These are phyloP conservation scores for Fraxinus baroniana DNA, from an alignment of 305 asterid genomes.

Conservation along the genomic window DNA sequence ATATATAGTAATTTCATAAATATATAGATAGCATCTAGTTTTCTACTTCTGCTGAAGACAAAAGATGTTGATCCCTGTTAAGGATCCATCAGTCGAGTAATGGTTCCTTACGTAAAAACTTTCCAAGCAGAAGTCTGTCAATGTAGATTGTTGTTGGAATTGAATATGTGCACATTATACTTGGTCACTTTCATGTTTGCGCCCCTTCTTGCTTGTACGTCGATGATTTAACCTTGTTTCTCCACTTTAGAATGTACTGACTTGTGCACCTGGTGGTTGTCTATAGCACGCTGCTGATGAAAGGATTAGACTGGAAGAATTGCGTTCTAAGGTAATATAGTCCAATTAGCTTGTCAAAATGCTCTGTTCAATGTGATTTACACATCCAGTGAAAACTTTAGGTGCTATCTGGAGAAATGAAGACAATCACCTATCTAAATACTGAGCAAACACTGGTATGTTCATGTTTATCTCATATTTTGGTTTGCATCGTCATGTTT, in stretches of 20 bases:
- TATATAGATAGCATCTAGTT: constrained; percentile 15
- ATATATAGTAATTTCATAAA: constrained; percentile 3
- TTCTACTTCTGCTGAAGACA: constrained; percentile 11
- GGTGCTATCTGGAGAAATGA: constrained; percentile 87
- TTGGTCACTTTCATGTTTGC: neutral
- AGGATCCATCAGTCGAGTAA: constrained; percentile 3
- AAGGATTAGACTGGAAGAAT: constrained; percentile 87
- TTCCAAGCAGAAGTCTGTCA: neutral
- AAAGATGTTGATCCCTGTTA: neutral
- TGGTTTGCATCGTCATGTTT: constrained; percentile 12
- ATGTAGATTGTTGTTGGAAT: neutral
- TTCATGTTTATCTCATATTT: constrained; percentile 19
- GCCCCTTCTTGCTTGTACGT: constrained; percentile 6
- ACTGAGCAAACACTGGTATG: constrained; percentile 77
- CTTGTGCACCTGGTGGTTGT: constrained; percentile 27
- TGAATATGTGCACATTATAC: constrained; percentile 8
- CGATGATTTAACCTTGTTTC: constrained; percentile 19
- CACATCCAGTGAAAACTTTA: constrained; percentile 29
- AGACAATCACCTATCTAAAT: constrained; percentile 64
- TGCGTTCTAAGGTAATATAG: constrained; percentile 71
- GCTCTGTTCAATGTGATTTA: constrained; percentile 22
- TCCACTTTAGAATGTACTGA: constrained; percentile 16
- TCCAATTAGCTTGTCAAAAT: constrained; percentile 17
- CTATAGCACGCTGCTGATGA: constrained; percentile 99
- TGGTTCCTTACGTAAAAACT: neutral